Percentiles rank a stretch among this genome's conserved stretches.
Evolutionary conservation across 805 yeast species (phyloP).

Genomic region (Ascoidea asiatica): DNA sequence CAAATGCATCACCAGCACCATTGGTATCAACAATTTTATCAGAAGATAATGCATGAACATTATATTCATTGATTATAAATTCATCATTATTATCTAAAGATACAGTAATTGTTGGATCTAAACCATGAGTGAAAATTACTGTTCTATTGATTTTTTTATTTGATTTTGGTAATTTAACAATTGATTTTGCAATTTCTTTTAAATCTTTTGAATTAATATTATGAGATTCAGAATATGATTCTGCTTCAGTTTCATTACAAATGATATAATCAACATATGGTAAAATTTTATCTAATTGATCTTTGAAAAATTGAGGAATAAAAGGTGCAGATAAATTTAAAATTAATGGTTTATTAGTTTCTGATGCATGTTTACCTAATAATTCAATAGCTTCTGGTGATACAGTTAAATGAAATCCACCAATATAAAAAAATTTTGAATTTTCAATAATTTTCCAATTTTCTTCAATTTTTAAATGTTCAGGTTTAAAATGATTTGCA

Average conservation of each 20-base stretch:
- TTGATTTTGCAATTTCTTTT: constrained; percentile 63
- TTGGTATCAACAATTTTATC: constrained; percentile 77
- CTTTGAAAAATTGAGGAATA: constrained; percentile 91
- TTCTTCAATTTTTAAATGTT: constrained; percentile 76
- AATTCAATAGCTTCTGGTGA: constrained; percentile 87
- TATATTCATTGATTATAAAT: constrained; percentile 34
- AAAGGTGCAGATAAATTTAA: constrained; percentile 95
- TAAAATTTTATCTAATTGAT: constrained; percentile 61
- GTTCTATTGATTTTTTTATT: constrained; percentile 61
- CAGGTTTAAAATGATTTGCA: constrained; percentile 90
- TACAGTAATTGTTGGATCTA: constrained; percentile 78
- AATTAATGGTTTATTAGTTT: constrained; percentile 58
- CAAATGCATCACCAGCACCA: constrained; percentile 86
- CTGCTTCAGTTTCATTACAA: constrained; percentile 97
- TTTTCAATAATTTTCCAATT: constrained; percentile 79
- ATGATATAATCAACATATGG: constrained; percentile 86
- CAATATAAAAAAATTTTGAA: constrained; percentile 80
- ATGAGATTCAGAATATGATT: constrained; percentile 82
- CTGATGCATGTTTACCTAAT: constrained; percentile 88
- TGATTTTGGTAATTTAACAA: constrained; percentile 68
- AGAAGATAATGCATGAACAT: constrained; percentile 60
- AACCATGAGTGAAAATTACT: constrained; percentile 91
- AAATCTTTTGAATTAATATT: constrained; percentile 44
- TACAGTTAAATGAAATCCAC: constrained; percentile 98
- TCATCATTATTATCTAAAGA: constrained; percentile 36